Evolutionary conservation across 2,329 filamentous ascomycete genomes (phyloP).

Genomic region (Aotearoamyces nothofagi): DNA sequence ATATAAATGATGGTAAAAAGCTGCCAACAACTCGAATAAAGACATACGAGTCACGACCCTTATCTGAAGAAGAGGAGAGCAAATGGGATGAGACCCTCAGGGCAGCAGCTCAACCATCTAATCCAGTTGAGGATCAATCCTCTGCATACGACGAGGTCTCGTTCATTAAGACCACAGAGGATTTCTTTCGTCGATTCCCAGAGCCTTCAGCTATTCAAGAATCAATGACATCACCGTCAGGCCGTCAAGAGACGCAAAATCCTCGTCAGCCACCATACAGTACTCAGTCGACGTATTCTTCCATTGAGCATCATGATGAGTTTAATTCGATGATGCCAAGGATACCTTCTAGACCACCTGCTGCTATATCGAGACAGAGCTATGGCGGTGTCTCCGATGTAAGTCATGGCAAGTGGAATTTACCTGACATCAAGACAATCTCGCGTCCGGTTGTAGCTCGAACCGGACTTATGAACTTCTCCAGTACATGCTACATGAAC

Average conservation of each 20-base stretch:
- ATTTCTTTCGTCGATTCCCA: constrained; percentile 72
- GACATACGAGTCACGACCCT: constrained; percentile 42
- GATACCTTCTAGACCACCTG: constrained; percentile 28
- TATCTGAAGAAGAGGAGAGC: constrained; percentile 68
- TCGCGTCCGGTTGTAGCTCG: constrained; percentile 27
- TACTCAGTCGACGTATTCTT: too few species aligned
- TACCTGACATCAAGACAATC: constrained; percentile 22
- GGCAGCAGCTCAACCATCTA: constrained; percentile 34
- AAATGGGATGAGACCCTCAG: constrained; percentile 67
- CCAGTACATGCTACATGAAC: constrained; percentile 84
- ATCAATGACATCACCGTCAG: constrained; percentile 33
- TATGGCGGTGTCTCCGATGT: constrained; percentile 66
- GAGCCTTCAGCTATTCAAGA: constrained; percentile 47
- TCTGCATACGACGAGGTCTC: constrained; percentile 30
- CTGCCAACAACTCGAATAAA: constrained; percentile 18
- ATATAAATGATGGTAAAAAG: too few species aligned
- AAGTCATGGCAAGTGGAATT: constrained; percentile 2
- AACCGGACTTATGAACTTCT: constrained; percentile 68
- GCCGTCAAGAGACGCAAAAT: too few species aligned
- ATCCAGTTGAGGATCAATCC: constrained; percentile 23
- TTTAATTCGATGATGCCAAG: constrained; percentile 15
- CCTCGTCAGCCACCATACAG: too few species aligned
- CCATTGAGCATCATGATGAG: constrained; percentile 13
- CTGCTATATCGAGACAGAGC: constrained; percentile 43
- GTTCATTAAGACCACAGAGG: constrained; percentile 61